A percentile compares a stretch with the other conserved stretches of the same genome.
These are phyloP conservation scores for Zoysia japonica DNA, from an alignment of 176 grass and related monocot species.

Conservation along the genomic window DNA sequence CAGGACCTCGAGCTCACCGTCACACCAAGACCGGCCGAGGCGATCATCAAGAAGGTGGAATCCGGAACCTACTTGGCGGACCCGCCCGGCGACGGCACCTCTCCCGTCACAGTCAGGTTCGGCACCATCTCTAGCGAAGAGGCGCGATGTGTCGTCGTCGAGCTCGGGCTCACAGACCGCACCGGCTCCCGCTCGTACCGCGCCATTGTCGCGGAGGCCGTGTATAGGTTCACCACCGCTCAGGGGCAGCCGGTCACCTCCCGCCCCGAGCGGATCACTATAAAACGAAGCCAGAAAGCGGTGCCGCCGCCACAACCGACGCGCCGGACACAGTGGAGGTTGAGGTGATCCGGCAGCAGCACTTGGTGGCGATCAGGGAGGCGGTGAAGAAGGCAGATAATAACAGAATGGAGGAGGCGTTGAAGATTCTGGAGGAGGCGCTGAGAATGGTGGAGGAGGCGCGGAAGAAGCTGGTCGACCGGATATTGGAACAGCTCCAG, in stretches of 20 bases:
- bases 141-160: background rate
- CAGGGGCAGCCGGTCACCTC: background rate
- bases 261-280: background rate
- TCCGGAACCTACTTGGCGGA: background rate
- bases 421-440: background rate
- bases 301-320: background rate
- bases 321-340: background rate
- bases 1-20: background rate
- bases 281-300: background rate
- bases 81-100: background rate
- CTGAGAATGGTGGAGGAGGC: background rate
- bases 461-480: background rate
- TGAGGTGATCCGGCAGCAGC: background rate
- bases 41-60: too few relatives aligned
- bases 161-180: background rate
- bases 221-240: background rate
- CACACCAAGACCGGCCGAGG: background rate
- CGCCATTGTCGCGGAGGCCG: background rate
- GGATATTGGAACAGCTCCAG: background rate
- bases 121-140: background rate
- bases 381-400: background rate
- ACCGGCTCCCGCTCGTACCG: background rate
- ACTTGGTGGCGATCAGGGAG: background rate
- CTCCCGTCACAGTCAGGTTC: constrained; percentile 1
- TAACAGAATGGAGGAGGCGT: background rate